Evolutionary conservation across 108 stramenopile genomes (phyloP), one percentile per base, ranked within the genome.

Genomic region (Nannochloropsis gaditana): DNA sequence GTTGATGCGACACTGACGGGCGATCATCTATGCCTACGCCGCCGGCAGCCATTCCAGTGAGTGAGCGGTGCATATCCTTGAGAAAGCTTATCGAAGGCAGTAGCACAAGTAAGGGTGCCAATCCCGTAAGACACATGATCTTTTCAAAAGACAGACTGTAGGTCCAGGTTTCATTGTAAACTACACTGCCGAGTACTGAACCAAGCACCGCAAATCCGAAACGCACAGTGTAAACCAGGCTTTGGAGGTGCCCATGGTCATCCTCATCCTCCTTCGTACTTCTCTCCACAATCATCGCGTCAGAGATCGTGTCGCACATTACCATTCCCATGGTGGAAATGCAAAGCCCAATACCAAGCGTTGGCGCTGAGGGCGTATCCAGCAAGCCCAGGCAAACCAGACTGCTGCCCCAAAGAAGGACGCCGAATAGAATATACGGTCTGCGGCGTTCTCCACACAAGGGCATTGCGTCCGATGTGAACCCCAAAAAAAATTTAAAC

Each of bases 381-480:
- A 50, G 11, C 10, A 11, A 50, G 47, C 47, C 15, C 15, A 50
- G 15, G 15, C 1, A 50, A 15, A 50, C 11, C 10, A 50, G 15
- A 15, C 10, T 11, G 15, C 47, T 15, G 15, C 11, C 47, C 47
- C 47, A 50, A 11, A 15, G 15, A 10, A 50, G 15, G 47, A 15
- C 15, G 10, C 47, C 47, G 10, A 50, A 15, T 11, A 50, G 15
- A 15, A 50, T 50, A 17, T 82, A 82, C 10, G 81, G 81, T 44
- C 43, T 10, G 10, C 81, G 42, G 11, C 43, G 81, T 1, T 43
- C 43, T 17, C 81, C 81, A 17, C 43, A 43, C 15, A 82, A 15
- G 42, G 81, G 81, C 81, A 82, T 10, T 82, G 43, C 81, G 17
- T 82, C 81, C 10, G 11, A 15, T 15, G 43, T 82, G 43, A 82